Evolutionary conservation across 805 yeast genomes (phyloP).

Genomic region (Ogataea chonburiensis): DNA sequence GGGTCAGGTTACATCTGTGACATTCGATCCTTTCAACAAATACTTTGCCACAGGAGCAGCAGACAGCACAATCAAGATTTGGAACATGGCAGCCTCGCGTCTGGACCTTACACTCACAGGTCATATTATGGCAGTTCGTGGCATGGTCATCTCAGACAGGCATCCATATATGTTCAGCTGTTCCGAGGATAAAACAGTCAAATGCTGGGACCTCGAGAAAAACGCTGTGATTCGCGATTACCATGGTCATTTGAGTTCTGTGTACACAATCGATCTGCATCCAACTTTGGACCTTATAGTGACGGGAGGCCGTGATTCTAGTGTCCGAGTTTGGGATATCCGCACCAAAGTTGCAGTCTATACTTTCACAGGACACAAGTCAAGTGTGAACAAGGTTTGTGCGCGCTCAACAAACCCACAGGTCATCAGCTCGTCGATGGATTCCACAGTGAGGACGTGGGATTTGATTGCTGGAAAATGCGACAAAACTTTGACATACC

Average conservation of each 20-base stretch:
- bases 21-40: conserved; percentile 81
- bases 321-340: conserved; percentile 91
- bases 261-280: conserved; percentile 79
- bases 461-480: conserved; percentile 80
- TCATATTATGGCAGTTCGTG: conserved; percentile 86
- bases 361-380: conserved; percentile 78
- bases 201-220: conserved; percentile 95
- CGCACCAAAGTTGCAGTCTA: conserved; percentile 73
- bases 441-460: conserved; percentile 85
- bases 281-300: conserved; percentile 82
- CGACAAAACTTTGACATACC: conserved; percentile 74
- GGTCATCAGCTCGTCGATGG: conserved; percentile 77
- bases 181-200: conserved; percentile 88
- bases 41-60: conserved; percentile 93
- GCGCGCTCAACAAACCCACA: conserved; percentile 82
- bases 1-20: conserved; percentile 88
- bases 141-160: conserved; percentile 65
- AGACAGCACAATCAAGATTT: conserved; percentile 84
- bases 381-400: conserved; percentile 66
- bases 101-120: conserved; percentile 81
- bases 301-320: conserved; percentile 87
- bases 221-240: conserved; percentile 80
- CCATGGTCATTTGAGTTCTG: conserved; percentile 92
- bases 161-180: conserved; percentile 90
- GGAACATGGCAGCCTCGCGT: conserved; percentile 79